Conservation (phyloP, 352 stramenopile species). For the Phytopythium ostracodes region DNA sequence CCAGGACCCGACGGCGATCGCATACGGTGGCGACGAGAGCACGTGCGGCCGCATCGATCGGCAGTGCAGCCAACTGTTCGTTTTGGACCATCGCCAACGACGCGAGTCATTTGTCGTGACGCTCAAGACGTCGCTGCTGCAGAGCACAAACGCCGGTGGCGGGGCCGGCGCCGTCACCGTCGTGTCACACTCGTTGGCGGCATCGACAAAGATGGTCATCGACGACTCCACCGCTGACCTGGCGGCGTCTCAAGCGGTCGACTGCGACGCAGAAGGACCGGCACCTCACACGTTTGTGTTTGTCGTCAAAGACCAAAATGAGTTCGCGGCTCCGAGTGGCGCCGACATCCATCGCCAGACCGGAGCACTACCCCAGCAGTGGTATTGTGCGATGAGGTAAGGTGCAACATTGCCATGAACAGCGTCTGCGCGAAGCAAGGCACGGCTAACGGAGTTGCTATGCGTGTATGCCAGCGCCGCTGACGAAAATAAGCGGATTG, state of each 20-base stretch:
- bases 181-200: slow-evolving; percentile 13
- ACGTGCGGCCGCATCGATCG: slow-evolving; percentile 34
- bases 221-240: slow-evolving; percentile 9
- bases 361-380: slow-evolving; percentile 33
- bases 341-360: slow-evolving; percentile 10
- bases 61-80: slow-evolving; percentile 33
- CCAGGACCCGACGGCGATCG: slow-evolving; percentile 25
- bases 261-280: neutral
- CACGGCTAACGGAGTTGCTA: too few species aligned
- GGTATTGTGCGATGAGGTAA: slow-evolving; percentile 34
- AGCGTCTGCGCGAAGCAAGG: too few species aligned
- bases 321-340: neutral
- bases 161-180: slow-evolving; percentile 25
- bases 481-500: slow-evolving; percentile 37
- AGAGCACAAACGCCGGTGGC: slow-evolving; percentile 31
- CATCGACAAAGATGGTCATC: slow-evolving; percentile 15
- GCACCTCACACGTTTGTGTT: slow-evolving; percentile 44
- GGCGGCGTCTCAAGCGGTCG: neutral
- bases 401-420: too few species aligned
- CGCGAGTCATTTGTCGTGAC: slow-evolving; percentile 25
- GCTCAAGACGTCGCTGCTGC: slow-evolving; percentile 36
- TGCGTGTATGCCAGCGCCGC: too few species aligned
- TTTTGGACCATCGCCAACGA: slow-evolving; percentile 21
- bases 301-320: slow-evolving; percentile 19
- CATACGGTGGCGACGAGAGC: slow-evolving; percentile 19